Evolutionary conservation across 1,284 basidiomycete genomes (phyloP).

Genomic region (Peniophora sp.): DNA sequence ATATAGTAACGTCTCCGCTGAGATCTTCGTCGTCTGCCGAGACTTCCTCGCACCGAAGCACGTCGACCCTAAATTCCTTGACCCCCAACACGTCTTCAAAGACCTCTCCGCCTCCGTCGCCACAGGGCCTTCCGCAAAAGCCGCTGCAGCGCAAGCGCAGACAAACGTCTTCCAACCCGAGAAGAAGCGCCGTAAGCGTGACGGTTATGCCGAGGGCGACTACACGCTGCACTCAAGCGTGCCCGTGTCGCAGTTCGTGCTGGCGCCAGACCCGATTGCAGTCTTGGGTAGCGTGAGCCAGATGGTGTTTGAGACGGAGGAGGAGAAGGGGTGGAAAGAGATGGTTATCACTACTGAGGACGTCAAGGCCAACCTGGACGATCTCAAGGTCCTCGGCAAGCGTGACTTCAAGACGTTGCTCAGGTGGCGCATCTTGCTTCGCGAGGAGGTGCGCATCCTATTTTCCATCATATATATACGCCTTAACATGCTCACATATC

Average conservation of each 20-base stretch:
- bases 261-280: constrained; percentile 65
- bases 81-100: constrained; percentile 97
- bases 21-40: constrained; percentile 98
- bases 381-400: constrained; percentile 96
- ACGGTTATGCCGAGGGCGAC: constrained; percentile 95
- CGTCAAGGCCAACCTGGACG: constrained; percentile 76
- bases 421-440: constrained; percentile 83
- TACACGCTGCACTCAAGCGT: constrained; percentile 84
- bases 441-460: constrained; percentile 69
- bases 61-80: constrained; percentile 98
- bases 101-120: constrained; percentile 58
- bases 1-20: constrained; percentile 92
- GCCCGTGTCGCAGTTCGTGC: constrained; percentile 71
- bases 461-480: background rate
- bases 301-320: constrained; percentile 77
- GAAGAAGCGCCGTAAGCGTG: constrained; percentile 89
- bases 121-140: constrained; percentile 37
- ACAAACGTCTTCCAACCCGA: constrained; percentile 96
- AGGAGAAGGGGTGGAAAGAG: constrained; percentile 83
- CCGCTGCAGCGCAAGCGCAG: constrained; percentile 54
- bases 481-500: constrained; percentile 3
- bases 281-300: constrained; percentile 81
- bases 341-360: constrained; percentile 74
- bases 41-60: constrained; percentile 93
- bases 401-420: constrained; percentile 93